Conservation (phyloP, 2,329 filamentous ascomycete genomes). For the Ophiocordyceps sinensis region DNA sequence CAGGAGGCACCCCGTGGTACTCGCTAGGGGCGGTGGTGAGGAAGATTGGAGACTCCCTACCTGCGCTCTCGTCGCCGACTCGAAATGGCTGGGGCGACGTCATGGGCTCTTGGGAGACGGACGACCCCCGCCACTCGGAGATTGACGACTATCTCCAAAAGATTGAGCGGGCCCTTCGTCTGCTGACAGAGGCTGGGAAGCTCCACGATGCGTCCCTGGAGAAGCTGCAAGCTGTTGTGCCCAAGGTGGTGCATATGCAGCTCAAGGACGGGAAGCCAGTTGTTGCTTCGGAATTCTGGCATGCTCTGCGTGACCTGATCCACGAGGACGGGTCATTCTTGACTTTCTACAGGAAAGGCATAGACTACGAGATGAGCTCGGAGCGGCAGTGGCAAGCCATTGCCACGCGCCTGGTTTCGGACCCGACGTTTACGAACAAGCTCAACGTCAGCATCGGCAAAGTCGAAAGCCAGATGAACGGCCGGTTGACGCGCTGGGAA, state of each 20-base stretch:
- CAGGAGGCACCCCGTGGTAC: conserved; percentile 1
- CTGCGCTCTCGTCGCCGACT: conserved; percentile 13
- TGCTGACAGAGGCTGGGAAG: conserved; percentile 14
- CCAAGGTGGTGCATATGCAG: conserved; percentile 40
- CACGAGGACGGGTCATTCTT: conserved; percentile 31
- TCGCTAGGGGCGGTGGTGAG: conserved; percentile 3
- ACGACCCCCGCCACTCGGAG: conserved; percentile 5
- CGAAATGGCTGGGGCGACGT: conserved; percentile 8
- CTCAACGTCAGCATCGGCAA: conserved; percentile 12
- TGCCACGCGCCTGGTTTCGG: conserved; percentile 23
- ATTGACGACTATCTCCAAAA: conserved; percentile 11
- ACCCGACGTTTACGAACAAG: conserved; percentile 13
- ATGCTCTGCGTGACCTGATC: conserved; percentile 44
- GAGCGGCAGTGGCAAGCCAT: conserved; percentile 33
- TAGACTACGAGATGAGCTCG: conserved; percentile 24
- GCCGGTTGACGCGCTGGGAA: conserved; percentile 30
- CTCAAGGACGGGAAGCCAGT: conserved; percentile 34
- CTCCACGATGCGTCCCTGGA: conserved; percentile 23
- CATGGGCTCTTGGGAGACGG: conserved; percentile 5
- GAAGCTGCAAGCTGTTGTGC: conserved; percentile 35
- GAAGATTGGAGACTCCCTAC: conserved; percentile 10
- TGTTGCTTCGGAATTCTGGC: conserved; percentile 50
- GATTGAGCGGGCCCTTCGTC: conserved; percentile 15
- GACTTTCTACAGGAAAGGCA: conserved; percentile 25
- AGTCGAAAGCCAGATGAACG: conserved; percentile 12